Base-by-base conservation (phyloP, 1,139 yeast genomes). In the Pichia sp. region DNA sequence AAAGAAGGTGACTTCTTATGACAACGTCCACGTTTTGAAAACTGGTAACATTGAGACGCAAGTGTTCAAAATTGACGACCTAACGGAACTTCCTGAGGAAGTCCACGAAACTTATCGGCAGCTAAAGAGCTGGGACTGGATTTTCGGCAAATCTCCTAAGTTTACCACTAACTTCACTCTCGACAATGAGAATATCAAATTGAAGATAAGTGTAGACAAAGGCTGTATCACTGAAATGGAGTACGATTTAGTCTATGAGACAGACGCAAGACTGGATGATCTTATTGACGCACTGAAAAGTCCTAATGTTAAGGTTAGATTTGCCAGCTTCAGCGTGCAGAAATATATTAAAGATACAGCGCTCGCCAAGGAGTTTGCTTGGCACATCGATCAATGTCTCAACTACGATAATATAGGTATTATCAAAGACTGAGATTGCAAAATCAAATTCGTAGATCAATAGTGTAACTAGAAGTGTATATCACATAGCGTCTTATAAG, bases 101-200 rank as follows among this genome's bases (percentile, higher is more conserved):
- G 64, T 83, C 0, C 21, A 42, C 3, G 55, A 65, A 1, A 65
- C 65, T 1, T 70, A 72, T 3, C 51, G 58, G 0, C 67, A 68
- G 28, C 59, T 82, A 27, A 55, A 60, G 40, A 55, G 64, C 11
- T 82, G 93, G 91, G 63, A 67, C 1, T 85, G 94, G 93, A 67
- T 62, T 26, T 83, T 59, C 54, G 94, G 87, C 0, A 67, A 69
- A 27, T 78, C 94, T 0, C 94, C 94, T 12, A 47, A 45, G 29
- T 55, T 55, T 30, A 45, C 48, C 22, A 38, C 49, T 12, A 25
- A 22, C 12, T 24, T 53, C n/a, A 15, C 22, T 1, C 28, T 48
- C 7, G 41, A 40, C 7, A 34, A 32, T 15, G 39, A 30, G 4
- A 37, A 34, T 5, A 15, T 47, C 4, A 27, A 39, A 2, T 29